These are phyloP conservation scores for Floccularia luteovirens DNA, from an alignment of 768 basidiomycete species.

Conservation along the genomic window DNA sequence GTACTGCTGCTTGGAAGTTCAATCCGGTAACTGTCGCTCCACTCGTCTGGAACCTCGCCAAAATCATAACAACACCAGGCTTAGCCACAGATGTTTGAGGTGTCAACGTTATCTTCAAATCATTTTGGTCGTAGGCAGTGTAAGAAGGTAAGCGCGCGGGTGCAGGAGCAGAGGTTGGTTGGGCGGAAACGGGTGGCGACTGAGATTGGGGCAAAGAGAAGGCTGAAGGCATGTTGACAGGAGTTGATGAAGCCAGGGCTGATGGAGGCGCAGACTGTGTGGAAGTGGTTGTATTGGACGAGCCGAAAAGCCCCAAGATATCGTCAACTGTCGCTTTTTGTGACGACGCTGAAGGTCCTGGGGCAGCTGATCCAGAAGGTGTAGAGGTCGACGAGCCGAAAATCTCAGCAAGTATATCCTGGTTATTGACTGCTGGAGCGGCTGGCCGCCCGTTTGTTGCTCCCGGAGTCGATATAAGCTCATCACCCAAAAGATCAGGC, in stretches of 20 bases:
- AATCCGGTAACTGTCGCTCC: constrained; percentile 53
- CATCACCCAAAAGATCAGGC: constrained; percentile 80
- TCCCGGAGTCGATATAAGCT: constrained; percentile 36
- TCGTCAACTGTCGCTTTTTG: constrained; percentile 71
- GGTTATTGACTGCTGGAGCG: constrained; percentile 49
- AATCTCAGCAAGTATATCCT: constrained; percentile 89
- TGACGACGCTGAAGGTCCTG: too few relatives aligned
- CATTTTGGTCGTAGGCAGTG: constrained; percentile 89
- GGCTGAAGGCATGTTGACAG: constrained; percentile 18
- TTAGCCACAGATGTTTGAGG: constrained; percentile 75
- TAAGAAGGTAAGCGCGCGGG: constrained; percentile 61
- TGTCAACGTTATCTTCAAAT: constrained; percentile 81
- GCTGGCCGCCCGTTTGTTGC: constrained; percentile 32
- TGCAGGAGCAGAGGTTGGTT: constrained; percentile 21
- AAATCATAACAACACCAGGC: constrained; percentile 86
- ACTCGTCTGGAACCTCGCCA: constrained; percentile 77
- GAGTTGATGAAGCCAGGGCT: constrained; percentile 14
- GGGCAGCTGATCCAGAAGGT: constrained; percentile 30
- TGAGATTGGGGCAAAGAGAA: constrained; percentile 30
- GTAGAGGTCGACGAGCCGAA: constrained; percentile 52
- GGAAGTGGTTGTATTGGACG: constrained; percentile 29
- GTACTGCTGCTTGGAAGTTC: constrained; percentile 96
- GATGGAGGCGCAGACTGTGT: constrained; percentile 17
- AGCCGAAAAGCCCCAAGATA: constrained; percentile 84
- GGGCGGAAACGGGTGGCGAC: constrained; percentile 24